Conservation (phyloP, 2,329 filamentous ascomycete species). For the Aureobasidium sp. region DNA sequence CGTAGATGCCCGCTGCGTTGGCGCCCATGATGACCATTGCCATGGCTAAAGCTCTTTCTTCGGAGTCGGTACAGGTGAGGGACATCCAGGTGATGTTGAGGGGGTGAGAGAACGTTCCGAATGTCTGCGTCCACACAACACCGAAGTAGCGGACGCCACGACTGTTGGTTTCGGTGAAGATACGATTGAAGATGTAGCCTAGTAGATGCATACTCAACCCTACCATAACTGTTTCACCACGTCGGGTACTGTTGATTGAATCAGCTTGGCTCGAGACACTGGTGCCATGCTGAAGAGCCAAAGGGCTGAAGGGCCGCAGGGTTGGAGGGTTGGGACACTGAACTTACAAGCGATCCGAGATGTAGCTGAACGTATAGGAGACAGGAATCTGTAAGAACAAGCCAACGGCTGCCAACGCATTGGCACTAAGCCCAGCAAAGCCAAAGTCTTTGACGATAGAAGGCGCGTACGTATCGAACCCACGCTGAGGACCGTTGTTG, state of each 20-base stretch:
- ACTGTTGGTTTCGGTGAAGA: constrained; percentile 38
- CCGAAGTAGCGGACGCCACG: constrained; percentile 44
- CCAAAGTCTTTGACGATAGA: constrained; percentile 23
- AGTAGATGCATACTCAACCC: constrained; percentile 41
- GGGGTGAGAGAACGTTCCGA: constrained; percentile 47
- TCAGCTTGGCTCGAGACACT: not conserved
- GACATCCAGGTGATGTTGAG: constrained; percentile 55
- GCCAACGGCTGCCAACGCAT: constrained; percentile 26
- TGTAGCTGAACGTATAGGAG: constrained; percentile 43
- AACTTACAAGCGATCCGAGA: constrained; percentile 44
- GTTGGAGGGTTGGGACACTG: not conserved
- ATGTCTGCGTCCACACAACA: constrained; percentile 48
- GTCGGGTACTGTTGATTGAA: constrained; percentile 30
- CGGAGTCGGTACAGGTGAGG: constrained; percentile 46
- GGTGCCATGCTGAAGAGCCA: too few relatives aligned
- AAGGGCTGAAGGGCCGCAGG: too few relatives aligned
- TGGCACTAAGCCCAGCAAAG: constrained; percentile 21
- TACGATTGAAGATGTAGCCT: constrained; percentile 46
- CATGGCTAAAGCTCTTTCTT: constrained; percentile 52
- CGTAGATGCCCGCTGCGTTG: constrained; percentile 53
- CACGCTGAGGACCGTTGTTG: constrained; percentile 24
- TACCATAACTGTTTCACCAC: constrained; percentile 45
- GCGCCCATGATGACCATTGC: constrained; percentile 54
- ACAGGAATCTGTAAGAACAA: constrained; percentile 36
- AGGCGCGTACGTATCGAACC: constrained; percentile 26